Conservation (phyloP, 352 stramenopile species). For the Saprolegnia diclina region DNA sequence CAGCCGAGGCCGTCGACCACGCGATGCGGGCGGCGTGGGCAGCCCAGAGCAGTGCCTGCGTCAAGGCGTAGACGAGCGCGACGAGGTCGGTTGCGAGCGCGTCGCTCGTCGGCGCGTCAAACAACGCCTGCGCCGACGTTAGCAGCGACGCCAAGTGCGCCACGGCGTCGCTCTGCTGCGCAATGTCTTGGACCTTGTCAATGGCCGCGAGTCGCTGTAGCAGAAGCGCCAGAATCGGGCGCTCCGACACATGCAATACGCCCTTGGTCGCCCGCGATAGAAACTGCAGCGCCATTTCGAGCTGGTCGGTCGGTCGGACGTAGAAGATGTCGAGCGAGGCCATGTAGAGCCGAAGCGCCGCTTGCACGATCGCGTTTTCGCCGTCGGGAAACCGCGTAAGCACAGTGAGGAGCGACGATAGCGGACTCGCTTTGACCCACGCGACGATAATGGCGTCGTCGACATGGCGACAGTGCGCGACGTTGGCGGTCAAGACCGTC, state of each 20-base stretch:
- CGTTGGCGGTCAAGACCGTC: slow-evolving; percentile 13
- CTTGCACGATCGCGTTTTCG: slow-evolving; percentile 7
- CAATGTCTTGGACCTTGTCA: slow-evolving; percentile 18
- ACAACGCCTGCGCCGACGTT: background rate
- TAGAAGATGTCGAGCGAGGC: slow-evolving; percentile 25
- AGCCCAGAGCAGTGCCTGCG: slow-evolving; percentile 16
- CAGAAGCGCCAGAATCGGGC: slow-evolving; percentile 15
- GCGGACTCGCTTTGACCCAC: background rate
- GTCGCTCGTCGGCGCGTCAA: background rate
- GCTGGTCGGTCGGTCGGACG: slow-evolving; percentile 1
- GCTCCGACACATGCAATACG: slow-evolving; percentile 4
- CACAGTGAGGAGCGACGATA: background rate
- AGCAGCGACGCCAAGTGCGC: slow-evolving; percentile 5
- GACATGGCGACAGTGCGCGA: background rate
- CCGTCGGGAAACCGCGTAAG: slow-evolving; percentile 2
- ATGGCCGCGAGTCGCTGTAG: slow-evolving; percentile 10
- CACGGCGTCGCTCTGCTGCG: background rate
- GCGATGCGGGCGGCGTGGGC: background rate
- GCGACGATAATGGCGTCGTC: slow-evolving; percentile 3
- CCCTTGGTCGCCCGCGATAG: background rate
- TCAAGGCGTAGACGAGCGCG: slow-evolving; percentile 18
- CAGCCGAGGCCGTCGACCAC: background rate
- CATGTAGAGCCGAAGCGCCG: slow-evolving; percentile 17
- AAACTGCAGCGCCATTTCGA: slow-evolving; percentile 8
- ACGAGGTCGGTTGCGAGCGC: slow-evolving; percentile 15